Evolutionary conservation across 2,329 filamentous ascomycete species (phyloP).

Genomic region (Colletotrichum tropicale): DNA sequence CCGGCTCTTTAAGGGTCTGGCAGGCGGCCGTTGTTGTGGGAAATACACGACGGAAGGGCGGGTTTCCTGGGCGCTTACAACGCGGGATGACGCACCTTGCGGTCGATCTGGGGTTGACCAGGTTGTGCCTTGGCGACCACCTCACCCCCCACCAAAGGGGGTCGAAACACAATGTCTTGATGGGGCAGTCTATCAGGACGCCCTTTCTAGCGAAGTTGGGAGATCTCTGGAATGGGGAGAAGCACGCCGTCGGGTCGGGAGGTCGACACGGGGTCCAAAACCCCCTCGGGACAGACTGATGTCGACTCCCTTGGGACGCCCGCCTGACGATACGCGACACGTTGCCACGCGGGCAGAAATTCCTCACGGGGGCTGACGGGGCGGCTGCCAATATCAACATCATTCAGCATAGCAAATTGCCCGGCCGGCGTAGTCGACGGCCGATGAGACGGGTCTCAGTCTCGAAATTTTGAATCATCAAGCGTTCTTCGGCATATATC

Average conservation of each 20-base stretch:
- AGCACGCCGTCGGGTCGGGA: neutral
- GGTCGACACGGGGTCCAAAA: neutral
- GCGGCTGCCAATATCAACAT: neutral
- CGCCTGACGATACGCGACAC: neutral
- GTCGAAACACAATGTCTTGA: neutral
- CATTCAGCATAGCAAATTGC: neutral
- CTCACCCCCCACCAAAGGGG: neutral
- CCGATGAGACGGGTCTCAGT: neutral
- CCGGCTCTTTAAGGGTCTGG: neutral
- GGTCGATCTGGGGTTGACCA: constrained; percentile 1
- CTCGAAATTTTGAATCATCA: neutral
- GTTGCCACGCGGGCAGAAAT: neutral
- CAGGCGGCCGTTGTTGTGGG: neutral
- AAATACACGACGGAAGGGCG: neutral
- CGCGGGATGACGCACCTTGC: constrained; percentile 10
- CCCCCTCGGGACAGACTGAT: neutral
- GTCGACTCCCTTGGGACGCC: neutral
- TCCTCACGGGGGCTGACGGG: constrained; percentile 6
- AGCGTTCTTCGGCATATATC: constrained; percentile 1
- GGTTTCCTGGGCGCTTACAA: neutral
- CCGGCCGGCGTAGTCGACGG: neutral
- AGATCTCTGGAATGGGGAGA: neutral
- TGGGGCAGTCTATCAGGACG: neutral
- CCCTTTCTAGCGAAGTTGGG: neutral
- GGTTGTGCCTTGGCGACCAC: neutral